A percentile compares a stretch with the other conserved stretches of the same genome.
Conservation (phyloP, 768 basidiomycete genomes). For the Rickenella mellea region DNA sequence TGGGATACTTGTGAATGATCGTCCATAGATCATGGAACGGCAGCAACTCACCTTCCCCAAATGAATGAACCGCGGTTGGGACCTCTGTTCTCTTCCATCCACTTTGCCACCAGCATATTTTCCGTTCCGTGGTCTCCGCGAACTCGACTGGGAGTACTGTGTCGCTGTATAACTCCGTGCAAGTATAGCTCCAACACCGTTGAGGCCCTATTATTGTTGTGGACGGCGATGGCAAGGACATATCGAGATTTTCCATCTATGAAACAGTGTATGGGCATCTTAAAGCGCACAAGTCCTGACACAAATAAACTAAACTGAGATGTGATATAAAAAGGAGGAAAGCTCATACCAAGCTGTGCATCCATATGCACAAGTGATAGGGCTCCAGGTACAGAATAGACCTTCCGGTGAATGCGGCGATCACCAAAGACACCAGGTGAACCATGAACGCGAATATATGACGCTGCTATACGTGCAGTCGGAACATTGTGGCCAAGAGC, state of each 20-base stretch:
- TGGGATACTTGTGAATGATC: conserved; percentile 4
- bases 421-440: conserved; percentile 14
- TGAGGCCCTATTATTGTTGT: conserved; percentile 28
- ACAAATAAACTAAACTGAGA: background rate
- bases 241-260: conserved; percentile 32
- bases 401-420: conserved; percentile 14
- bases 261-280: conserved; percentile 30
- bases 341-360: conserved; percentile 22
- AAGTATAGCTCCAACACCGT: conserved; percentile 30
- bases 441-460: conserved; percentile 15
- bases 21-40: conserved; percentile 5
- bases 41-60: conserved; percentile 21
- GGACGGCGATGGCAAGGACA: conserved; percentile 24
- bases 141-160: conserved; percentile 16
- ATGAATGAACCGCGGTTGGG: conserved; percentile 23
- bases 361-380: conserved; percentile 32
- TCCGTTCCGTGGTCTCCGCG: conserved; percentile 23
- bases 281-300: conserved; percentile 25
- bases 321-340: background rate
- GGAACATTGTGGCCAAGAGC: conserved; percentile 15
- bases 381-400: conserved; percentile 23
- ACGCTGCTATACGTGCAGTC: conserved; percentile 10
- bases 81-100: conserved; percentile 12
- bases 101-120: conserved; percentile 23
- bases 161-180: no score